phyloP scores from a whole-genome alignment of 139 green algal species.

The Chlorella ohadii region DNA sequence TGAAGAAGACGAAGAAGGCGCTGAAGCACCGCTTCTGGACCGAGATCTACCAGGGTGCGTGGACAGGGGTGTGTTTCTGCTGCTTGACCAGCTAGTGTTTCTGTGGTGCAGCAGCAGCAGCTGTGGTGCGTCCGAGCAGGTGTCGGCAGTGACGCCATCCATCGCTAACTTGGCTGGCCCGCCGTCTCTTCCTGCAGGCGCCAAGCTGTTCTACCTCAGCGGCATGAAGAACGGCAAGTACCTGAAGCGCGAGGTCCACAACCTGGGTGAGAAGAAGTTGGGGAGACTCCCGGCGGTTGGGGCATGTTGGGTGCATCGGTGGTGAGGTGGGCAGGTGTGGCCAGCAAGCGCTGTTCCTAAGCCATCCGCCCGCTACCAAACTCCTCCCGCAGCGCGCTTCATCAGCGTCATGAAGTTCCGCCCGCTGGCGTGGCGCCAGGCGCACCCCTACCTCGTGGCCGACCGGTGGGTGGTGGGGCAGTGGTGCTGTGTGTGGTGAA shows the following conservation, averaged over 20 bases:
- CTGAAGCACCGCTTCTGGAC: conserved; percentile 97
- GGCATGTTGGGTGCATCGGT: too few relatives aligned
- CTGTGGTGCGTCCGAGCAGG: too few relatives aligned
- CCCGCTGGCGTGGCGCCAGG: conserved; percentile 91
- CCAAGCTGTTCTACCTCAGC: conserved; percentile 98
- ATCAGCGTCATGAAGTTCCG: conserved; percentile 89
- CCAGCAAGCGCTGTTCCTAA: too few relatives aligned
- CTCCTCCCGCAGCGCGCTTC: conserved; percentile 11
- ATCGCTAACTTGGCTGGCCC: not conserved
- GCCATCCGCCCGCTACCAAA: not conserved
- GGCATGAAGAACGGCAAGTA: conserved; percentile 90
- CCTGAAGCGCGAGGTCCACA: conserved; percentile 90
- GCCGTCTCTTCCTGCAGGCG: conserved; percentile 55
- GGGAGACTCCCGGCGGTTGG: not conserved
- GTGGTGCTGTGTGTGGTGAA: too few relatives aligned
- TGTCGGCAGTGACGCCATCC: too few relatives aligned
- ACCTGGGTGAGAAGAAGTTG: conserved; percentile 71
- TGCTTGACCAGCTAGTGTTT: not conserved
- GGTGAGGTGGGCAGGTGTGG: too few relatives aligned
- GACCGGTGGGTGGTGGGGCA: conserved; percentile 63
- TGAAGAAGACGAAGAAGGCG: conserved; percentile 96
- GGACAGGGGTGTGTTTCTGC: not conserved
- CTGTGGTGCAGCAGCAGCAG: not conserved
- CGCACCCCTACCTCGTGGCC: conserved; percentile 91
- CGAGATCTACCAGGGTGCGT: conserved; percentile 93